Conservation (phyloP, 768 basidiomycete species). For the Galerina marginata region DNA sequence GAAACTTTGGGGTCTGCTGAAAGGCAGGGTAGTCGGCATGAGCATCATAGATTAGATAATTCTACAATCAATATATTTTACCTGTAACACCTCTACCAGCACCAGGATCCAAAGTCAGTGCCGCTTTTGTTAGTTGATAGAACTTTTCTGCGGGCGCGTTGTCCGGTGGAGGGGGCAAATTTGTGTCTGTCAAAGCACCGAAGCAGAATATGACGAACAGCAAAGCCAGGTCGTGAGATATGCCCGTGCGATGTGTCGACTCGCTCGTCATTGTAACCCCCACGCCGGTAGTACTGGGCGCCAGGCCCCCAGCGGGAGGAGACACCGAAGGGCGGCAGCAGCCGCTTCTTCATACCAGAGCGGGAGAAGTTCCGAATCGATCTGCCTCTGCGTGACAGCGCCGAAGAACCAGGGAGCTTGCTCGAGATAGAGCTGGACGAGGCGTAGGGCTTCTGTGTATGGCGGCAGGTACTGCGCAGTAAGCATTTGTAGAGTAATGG, state of each 20-base stretch:
- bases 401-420: constrained; percentile 84
- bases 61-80: too few species aligned
- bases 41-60: background rate
- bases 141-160: constrained; percentile 58
- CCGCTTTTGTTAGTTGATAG: constrained; percentile 66
- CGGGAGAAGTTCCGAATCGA: constrained; percentile 70
- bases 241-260: constrained; percentile 13
- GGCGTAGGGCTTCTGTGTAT: constrained; percentile 59
- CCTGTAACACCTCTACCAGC: constrained; percentile 18
- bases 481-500: constrained; percentile 23
- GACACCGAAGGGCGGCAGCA: constrained; percentile 6
- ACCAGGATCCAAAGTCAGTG: constrained; percentile 65
- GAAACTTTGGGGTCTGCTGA: constrained; percentile 23
- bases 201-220: constrained; percentile 68
- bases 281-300: background rate
- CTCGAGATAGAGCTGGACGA: constrained; percentile 75
- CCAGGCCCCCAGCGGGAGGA: constrained; percentile 19
- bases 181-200: constrained; percentile 62
- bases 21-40: background rate
- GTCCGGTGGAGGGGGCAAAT: constrained; percentile 56
- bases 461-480: constrained; percentile 55
- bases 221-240: constrained; percentile 65
- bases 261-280: constrained; percentile 1
- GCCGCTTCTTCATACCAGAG: constrained; percentile 66
- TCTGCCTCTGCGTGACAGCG: constrained; percentile 65